Evolutionary conservation across 257 asterid genomes (phyloP), one percentile per base, ranked within the genome.

Genomic region (Solanum pimpinellifolium): DNA sequence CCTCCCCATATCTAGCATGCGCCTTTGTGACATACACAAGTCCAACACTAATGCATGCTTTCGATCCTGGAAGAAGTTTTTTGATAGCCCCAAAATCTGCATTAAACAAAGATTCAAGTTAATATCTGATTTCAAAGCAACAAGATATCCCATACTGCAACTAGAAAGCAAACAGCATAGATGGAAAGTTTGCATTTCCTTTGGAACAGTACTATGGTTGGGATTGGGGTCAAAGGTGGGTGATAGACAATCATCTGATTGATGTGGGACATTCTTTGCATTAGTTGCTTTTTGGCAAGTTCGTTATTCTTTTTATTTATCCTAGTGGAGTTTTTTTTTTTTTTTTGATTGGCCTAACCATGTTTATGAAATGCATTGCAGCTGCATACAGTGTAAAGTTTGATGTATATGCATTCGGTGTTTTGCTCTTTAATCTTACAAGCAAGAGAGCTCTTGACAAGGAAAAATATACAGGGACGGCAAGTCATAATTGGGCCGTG

Each of bases 1-100:
- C 90, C 89, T 95, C 99, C 87, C 99, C 99, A 90, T 90, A 97
- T 92, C 98, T 93, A 86, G 99, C 95, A 86, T 95, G 95, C 94
- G 96, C 99, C 91, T 97, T 96, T 39, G 98, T 93, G 89, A 91
- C 99, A 88, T 97, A 89, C 83, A 90, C 95, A 86, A 96, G 91
- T 49, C 90, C 90, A 84, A 92, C 91, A 86, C 93, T 96, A 88
- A 96, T 93, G 90, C 95, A 96, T 16, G 96, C 87, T 91, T 96
- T 97, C 92, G 96, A 88, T 39, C 95, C 98, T 25, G 99, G 99
- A 90, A 97, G 98, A 88, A 94, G 90, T 15, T 52, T 52, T 18
- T 93, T 94, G 86, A 97, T 97, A 88, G 99, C 75, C 93, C 98
- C 89, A 97, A 88, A 88, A 95, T 93, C 99, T 96, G 94, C 87